Evolutionary conservation across 2,329 filamentous ascomycete species (phyloP), one percentile per base, ranked within the genome.

Genomic region (Phaeosphaeria sp.): DNA sequence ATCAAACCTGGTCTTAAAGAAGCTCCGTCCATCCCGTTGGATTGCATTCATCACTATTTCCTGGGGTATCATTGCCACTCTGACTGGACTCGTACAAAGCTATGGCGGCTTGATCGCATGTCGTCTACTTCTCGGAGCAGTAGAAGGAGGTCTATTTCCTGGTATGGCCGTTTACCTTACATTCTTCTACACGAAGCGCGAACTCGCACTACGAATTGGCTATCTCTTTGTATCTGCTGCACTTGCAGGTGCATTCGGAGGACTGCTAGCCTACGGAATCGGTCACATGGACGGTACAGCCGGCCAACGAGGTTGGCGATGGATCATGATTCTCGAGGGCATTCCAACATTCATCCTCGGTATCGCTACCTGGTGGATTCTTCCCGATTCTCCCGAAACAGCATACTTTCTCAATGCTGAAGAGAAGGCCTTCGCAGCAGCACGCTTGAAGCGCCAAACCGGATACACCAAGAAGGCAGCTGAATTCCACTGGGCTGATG

Each of bases 221-320:
- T 92, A 91, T 65, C 82, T 93, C 0, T 92, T 92, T 69, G 87
- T 90, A 50, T 86, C 83, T 44, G 85, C 90, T 1, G 90, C 90
- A 1, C 80, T 91, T 3, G 89, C 90, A 0, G 90, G 90, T 2
- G 90, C 89, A 1, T 84, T 87, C 22, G 90, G 90, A 6, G 91
- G 91, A 0, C 78, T 93, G 15, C 79, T 93, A 17, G 90, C 90
- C 0, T 92, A 89, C 60, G 89, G 84, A 1, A 90, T 93, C 59
- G 89, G 89, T 0, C 86, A 89, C 68, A 87, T 93, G 85, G 87
- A 90, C 50, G 90, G 90, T 1, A 71, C 87, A 1, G 77, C 79
- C 0, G 90, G 89, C 1, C 81, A 71, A 4, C 60, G 65, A 0
- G 70, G 70, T 22, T 73, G 71, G 71, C 60, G 58, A 11, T 73